Percentiles rank a stretch among this genome's conserved stretches.
Conservation (phyloP, 2,329 filamentous ascomycete genomes). For the Iodosphaeria phyllophila region DNA sequence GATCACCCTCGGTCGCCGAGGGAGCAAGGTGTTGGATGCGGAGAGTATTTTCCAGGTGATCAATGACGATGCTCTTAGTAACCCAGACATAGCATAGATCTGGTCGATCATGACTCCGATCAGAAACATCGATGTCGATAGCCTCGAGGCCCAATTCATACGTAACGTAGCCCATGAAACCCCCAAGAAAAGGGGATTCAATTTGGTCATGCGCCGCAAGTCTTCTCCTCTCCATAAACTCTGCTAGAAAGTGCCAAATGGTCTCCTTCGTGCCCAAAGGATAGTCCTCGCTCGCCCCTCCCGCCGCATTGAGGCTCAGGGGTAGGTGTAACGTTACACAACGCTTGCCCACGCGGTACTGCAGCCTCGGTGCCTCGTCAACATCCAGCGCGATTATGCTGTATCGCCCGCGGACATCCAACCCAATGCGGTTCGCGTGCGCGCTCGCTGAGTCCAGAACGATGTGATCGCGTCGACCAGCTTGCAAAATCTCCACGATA, state of each 20-base stretch:
- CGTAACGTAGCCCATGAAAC: constrained; percentile 67
- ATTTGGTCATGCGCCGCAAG: too few species aligned
- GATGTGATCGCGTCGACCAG: constrained; percentile 25
- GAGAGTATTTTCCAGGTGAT: constrained; percentile 42
- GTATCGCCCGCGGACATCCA: constrained; percentile 38
- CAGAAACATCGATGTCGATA: constrained; percentile 24
- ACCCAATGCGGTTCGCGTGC: constrained; percentile 19
- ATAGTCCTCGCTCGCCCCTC: constrained; percentile 9
- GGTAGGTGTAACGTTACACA: constrained; percentile 15
- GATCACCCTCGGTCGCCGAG: constrained; percentile 15
- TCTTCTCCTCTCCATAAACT: constrained; percentile 18
- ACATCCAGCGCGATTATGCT: constrained; percentile 58
- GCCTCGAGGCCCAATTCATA: constrained; percentile 64
- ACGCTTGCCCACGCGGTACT: constrained; percentile 33
- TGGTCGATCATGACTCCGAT: constrained; percentile 27
- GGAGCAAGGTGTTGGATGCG: constrained; percentile 48
- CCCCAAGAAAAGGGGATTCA: constrained; percentile 52
- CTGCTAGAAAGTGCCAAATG: constrained; percentile 32
- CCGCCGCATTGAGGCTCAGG: constrained; percentile 1
- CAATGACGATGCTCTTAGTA: constrained; percentile 58
- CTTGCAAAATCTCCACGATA: constrained; percentile 30
- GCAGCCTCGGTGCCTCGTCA: constrained; percentile 33
- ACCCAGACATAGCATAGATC: constrained; percentile 65
- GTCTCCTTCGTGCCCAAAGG: constrained; percentile 11
- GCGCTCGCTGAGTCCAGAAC: constrained; percentile 42